Evolutionary conservation across 2,329 filamentous ascomycete species (phyloP), one percentile per base, ranked within the genome.

Genomic region (Fusarium gaditjirri): DNA sequence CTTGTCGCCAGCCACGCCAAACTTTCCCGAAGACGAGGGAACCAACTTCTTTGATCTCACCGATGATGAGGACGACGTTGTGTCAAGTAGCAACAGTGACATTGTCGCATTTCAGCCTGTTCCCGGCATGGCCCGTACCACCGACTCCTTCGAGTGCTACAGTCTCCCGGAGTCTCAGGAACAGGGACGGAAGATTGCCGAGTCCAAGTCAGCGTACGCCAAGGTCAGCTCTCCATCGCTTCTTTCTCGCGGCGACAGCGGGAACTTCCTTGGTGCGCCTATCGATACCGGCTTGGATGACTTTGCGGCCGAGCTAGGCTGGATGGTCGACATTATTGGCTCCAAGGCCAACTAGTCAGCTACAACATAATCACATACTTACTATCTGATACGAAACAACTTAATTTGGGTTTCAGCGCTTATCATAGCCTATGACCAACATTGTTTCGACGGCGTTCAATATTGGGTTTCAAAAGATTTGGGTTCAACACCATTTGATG

Each of bases 301-400:
- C 61, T 82, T 85, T 68, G 80, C 78, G 44, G 80, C 71, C 55
- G 87, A 89, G 75, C 79, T 88, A 67, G 82, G 84, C 59, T 88
- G 86, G 86, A 86, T 89, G 77, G 84, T 84, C 16, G 82, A 84
- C 36, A 79, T 83, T 29, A 86, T 89, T 68, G 80, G 81, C 55
- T 79, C 75, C 33, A 81, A 80, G 70, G 54, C 58, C 19, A 46
- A 68, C 50, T 79, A 61, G 46, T 25, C 17, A 19, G 13, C 14
- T 42, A 33, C 21, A 31, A 42, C 29, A 52, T n/a, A 43, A 23
- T 55, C 42, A 38, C 52, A 54, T 53, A 25, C 46, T 61, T 53
- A 25, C 46, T 61, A 61, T 49, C 44, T 71, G 61, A 65, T 41
- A 44, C 44, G 59, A 59, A 55, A 71, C 62, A 72, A 50, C 49